A percentile compares a stretch with the other conserved stretches of the same genome.
phyloP scores from a whole-genome alignment of 768 basidiomycete species.

The Mycena floridula region DNA sequence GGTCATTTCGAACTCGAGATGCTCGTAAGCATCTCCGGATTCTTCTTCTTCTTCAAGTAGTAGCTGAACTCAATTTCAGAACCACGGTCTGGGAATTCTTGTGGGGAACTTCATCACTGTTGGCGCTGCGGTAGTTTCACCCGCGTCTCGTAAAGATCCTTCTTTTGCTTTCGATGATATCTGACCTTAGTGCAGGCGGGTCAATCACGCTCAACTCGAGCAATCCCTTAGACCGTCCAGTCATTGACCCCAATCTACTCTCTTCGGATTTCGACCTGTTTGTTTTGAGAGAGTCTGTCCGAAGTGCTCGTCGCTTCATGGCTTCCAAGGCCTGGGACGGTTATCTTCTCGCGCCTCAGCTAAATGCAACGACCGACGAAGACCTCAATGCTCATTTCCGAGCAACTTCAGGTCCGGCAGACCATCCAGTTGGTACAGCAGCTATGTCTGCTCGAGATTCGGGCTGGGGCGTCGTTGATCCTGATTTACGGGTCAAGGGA shows the following conservation, averaged over 20 bases:
- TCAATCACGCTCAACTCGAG: conserved; percentile 26
- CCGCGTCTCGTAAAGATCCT: conserved; percentile 14
- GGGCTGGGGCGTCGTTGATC: conserved; percentile 18
- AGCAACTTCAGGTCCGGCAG: conserved; percentile 2
- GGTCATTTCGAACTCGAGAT: conserved; percentile 15
- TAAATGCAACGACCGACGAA: conserved; percentile 8
- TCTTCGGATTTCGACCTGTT: conserved; percentile 10
- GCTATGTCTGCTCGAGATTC: conserved; percentile 14
- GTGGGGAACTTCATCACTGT: conserved; percentile 8
- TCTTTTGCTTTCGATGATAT: not conserved
- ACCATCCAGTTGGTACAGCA: conserved; percentile 18
- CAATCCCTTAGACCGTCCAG: conserved; percentile 32
- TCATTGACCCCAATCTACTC: conserved; percentile 40
- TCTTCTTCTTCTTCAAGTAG: not conserved
- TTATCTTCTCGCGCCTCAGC: conserved; percentile 9
- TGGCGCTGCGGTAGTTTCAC: conserved; percentile 9
- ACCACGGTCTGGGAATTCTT: not conserved
- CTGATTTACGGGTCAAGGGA: conserved; percentile 21
- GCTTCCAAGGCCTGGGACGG: conserved; percentile 8
- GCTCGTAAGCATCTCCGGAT: conserved; percentile 1
- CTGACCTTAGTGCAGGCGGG: conserved; percentile 12
- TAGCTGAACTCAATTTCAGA: not conserved
- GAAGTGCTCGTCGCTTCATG: conserved; percentile 10
- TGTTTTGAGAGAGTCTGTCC: conserved; percentile 12
- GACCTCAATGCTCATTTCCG: conserved; percentile 12